Evolutionary conservation across 1,284 basidiomycete species (phyloP).

Genomic region (Cryptococcus sp.): DNA sequence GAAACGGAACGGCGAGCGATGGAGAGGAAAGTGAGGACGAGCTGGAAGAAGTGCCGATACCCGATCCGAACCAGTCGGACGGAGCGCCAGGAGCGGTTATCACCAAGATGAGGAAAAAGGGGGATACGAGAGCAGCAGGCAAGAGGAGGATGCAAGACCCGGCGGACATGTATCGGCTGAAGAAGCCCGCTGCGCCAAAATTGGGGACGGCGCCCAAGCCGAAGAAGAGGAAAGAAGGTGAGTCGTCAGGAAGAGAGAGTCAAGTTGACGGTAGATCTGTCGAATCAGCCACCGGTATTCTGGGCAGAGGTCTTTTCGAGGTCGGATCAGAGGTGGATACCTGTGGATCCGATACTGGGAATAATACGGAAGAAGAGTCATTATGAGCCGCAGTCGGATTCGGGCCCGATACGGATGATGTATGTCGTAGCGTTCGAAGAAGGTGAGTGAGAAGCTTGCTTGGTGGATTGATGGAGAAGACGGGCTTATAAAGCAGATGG

Average conservation of each 20-base stretch:
- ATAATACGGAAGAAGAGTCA: conserved; percentile 71
- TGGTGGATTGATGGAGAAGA: background rate
- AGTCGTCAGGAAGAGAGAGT: background rate
- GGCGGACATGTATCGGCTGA: conserved; percentile 37
- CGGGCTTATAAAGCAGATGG: conserved; percentile 47
- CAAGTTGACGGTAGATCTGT: conserved; percentile 29
- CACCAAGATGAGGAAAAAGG: conserved; percentile 41
- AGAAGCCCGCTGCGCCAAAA: conserved; percentile 24
- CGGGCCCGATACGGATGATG: conserved; percentile 73
- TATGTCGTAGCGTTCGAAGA: conserved; percentile 96
- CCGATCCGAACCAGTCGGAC: conserved; percentile 10
- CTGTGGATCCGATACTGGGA: conserved; percentile 80
- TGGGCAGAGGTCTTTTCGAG: conserved; percentile 98
- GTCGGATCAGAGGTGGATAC: conserved; percentile 85
- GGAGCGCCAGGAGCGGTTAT: conserved; percentile 11
- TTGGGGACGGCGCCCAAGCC: conserved; percentile 22
- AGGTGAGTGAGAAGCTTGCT: conserved; percentile 53
- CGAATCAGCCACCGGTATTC: conserved; percentile 70
- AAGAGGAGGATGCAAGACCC: conserved; percentile 28
- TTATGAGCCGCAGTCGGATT: conserved; percentile 66
- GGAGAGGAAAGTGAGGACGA: conserved; percentile 40
- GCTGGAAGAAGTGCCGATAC: conserved; percentile 45
- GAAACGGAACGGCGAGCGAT: conserved; percentile 22
- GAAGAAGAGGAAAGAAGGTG: conserved; percentile 28
- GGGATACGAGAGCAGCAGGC: conserved; percentile 39